A percentile compares a stretch with the other conserved stretches of the same genome.
phyloP scores from a whole-genome alignment of 2,329 filamentous ascomycete species.

The Epicoccum sorghinum region DNA sequence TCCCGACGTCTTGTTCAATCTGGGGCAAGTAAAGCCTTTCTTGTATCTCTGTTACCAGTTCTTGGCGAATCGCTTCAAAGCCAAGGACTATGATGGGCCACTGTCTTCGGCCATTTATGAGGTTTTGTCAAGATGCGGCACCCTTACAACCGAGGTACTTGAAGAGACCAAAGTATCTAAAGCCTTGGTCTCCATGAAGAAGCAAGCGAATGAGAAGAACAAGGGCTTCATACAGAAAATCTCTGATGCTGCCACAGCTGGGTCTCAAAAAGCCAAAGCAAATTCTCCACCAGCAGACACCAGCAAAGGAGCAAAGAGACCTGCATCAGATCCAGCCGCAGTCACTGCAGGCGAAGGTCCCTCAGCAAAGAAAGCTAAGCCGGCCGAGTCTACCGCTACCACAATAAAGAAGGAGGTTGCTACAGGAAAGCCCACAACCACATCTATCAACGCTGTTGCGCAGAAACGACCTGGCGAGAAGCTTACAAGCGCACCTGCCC shows the following conservation, averaged over 20 bases:
- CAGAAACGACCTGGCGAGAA: constrained; percentile 42
- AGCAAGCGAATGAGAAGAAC: constrained; percentile 68
- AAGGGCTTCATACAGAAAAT: constrained; percentile 67
- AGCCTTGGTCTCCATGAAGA: constrained; percentile 67
- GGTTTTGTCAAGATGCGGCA: constrained; percentile 67
- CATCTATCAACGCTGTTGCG: constrained; percentile 15
- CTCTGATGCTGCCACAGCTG: constrained; percentile 51
- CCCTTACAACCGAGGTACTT: constrained; percentile 64
- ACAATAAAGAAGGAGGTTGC: constrained; percentile 27
- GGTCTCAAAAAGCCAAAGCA: constrained; percentile 47
- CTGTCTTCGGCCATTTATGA: constrained; percentile 52
- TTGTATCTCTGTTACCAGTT: constrained; percentile 57
- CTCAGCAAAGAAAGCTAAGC: constrained; percentile 38
- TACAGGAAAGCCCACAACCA: constrained; percentile 16
- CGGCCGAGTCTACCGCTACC: constrained; percentile 24
- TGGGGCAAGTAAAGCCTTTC: constrained; percentile 49
- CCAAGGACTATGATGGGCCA: constrained; percentile 52
- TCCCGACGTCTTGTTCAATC: constrained; percentile 51
- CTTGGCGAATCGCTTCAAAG: constrained; percentile 54
- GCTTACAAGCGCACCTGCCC: constrained; percentile 28
- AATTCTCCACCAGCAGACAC: constrained; percentile 37
- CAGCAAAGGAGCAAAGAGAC: constrained; percentile 39
- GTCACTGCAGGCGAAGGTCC: constrained; percentile 28
- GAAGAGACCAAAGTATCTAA: constrained; percentile 71
- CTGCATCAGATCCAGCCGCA: constrained; percentile 26